Evolutionary conservation across 1,139 yeast species (phyloP).

Genomic region (Candida gigantensis): DNA sequence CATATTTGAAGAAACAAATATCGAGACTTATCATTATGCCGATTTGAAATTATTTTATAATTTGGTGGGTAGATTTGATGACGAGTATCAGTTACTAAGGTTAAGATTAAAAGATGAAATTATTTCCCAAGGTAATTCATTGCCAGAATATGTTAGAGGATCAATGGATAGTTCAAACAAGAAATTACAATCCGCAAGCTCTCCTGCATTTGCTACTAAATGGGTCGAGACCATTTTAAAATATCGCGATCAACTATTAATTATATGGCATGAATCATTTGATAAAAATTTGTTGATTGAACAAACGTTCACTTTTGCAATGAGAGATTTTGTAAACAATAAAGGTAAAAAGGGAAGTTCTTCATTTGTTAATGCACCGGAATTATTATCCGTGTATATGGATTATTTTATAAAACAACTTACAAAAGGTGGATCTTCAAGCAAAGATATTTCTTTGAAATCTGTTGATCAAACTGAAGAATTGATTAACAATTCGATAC

Average conservation of each 20-base stretch:
- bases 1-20: slow-evolving; percentile 19
- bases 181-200: slow-evolving; percentile 16
- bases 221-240: slow-evolving; percentile 69
- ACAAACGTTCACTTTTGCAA: slow-evolving; percentile 60
- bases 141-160: slow-evolving; percentile 31
- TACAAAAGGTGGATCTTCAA: slow-evolving; percentile 34
- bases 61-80: slow-evolving; percentile 57
- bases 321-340: slow-evolving; percentile 61
- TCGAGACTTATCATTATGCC: slow-evolving; percentile 17
- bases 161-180: slow-evolving; percentile 15
- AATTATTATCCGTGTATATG: slow-evolving; percentile 70
- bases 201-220: slow-evolving; percentile 57
- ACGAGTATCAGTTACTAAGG: slow-evolving; percentile 51
- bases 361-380: slow-evolving; percentile 55
- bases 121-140: slow-evolving; percentile 34
- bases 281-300: slow-evolving; percentile 50
- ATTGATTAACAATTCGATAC: slow-evolving; percentile 55
- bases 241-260: slow-evolving; percentile 54
- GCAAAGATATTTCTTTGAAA: slow-evolving; percentile 28
- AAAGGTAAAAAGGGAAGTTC: slow-evolving; percentile 15
- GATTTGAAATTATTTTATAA: slow-evolving; percentile 47
- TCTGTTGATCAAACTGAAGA: slow-evolving; percentile 56
- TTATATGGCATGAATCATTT: slow-evolving; percentile 50
- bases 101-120: slow-evolving; percentile 52
- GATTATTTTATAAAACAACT: slow-evolving; percentile 71